Base-by-base conservation (phyloP, 1,284 basidiomycete species). In the Entoloma clypeatum region DNA sequence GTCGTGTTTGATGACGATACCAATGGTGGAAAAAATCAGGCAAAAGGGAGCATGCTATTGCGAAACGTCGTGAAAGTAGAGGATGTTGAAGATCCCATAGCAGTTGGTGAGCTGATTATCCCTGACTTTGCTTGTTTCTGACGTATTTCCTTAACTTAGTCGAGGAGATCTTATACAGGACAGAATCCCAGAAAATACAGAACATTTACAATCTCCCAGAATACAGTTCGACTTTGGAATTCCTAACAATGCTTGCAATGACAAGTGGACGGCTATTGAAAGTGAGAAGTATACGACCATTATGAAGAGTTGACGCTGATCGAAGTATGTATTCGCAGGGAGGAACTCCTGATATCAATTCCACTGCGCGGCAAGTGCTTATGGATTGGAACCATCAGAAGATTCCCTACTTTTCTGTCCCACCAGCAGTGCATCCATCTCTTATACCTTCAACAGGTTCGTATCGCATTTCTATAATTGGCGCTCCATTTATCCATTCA, bases 321-420 rank as follows among this genome's bases (percentile, higher is more conserved):
- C 39, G 36, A 36, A 19, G 17, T 18, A 40, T 35, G 10, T 36
- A 23, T 28, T 24, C 3, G n/a, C 47, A 88, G 81, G 94, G 94
- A 22, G 95, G 94, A 42, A 86, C 92, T 2, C 93, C 95, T 0
- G 93, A 98, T 62, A 63, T 95, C 13, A 79, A 87, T 33, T 75
- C 84, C 0, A 79, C 91, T 0, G 92, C 93, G 0, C 80, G 90
- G 21, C 81, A 85, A 10, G 76, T 98, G n/a, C 65, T 99, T 3
- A 79, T 76, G 34, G 95, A 99, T 61, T 98, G 95, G 94, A 98
- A 98, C 58, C 81, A 90, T 49, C 92, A 97, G 56, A 93, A 92
- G 58, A 97, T 98, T 18, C 85, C 87, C 0, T 98, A 92, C 65
- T 88, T 76, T 64, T 90, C 91, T 1, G 61, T 70, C 1, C 90